Evolutionary conservation across 352 stramenopile genomes (phyloP).

Genomic region (Albugo laibachii): DNA sequence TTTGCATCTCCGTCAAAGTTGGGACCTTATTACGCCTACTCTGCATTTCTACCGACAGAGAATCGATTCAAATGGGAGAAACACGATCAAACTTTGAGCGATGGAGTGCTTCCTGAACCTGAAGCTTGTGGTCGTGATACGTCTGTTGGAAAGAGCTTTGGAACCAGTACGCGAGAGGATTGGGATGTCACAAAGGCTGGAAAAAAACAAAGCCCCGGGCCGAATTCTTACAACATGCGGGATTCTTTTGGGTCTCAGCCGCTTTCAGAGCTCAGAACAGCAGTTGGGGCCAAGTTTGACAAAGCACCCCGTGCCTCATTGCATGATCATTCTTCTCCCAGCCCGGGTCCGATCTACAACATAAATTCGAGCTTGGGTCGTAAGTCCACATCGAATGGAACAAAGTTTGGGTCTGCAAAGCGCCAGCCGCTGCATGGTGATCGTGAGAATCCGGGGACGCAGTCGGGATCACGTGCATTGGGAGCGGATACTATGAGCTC

Average conservation of each 20-base stretch:
- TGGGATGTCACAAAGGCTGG: constrained; percentile 30
- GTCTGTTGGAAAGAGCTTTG: constrained; percentile 40
- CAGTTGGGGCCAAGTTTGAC: constrained; percentile 32
- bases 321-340: constrained; percentile 33
- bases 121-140: constrained; percentile 8
- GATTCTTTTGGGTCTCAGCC: constrained; percentile 36
- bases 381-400: constrained; percentile 7
- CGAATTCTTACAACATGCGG: constrained; percentile 40
- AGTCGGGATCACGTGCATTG: too few relatives aligned
- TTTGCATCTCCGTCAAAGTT: constrained; percentile 59
- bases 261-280: constrained; percentile 26
- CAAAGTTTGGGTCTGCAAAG: constrained; percentile 41
- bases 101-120: background rate
- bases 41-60: constrained; percentile 43
- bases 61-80: constrained; percentile 57
- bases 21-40: constrained; percentile 43
- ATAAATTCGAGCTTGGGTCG: constrained; percentile 24
- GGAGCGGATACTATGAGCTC: constrained; percentile 46
- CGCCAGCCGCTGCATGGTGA: constrained; percentile 31
- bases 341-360: constrained; percentile 58
- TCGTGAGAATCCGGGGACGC: constrained; percentile 15
- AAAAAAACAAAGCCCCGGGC: constrained; percentile 36
- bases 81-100: background rate
- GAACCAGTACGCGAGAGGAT: constrained; percentile 54
- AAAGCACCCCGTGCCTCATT: constrained; percentile 28